phyloP scores from a whole-genome alignment of 2,329 filamentous ascomycete species.

The Cladorrhinum sp. region DNA sequence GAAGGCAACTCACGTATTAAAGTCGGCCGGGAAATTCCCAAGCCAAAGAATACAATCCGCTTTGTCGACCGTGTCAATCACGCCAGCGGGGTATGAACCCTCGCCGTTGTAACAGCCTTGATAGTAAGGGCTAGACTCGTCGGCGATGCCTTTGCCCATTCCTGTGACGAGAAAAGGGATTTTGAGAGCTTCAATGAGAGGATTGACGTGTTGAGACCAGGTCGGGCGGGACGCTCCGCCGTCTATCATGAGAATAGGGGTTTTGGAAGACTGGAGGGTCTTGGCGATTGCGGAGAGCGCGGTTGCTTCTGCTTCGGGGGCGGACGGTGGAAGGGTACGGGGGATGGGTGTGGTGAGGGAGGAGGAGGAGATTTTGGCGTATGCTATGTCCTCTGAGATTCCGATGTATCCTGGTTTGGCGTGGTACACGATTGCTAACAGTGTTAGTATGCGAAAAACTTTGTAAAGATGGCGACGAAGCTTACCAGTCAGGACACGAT shows the following conservation, averaged over 20 bases:
- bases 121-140: slow-evolving; percentile 14
- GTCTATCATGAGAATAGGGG: no score
- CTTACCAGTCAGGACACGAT: no score
- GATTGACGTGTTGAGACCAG: slow-evolving; percentile 10
- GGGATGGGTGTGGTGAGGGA: slow-evolving; percentile 57
- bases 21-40: slow-evolving; percentile 15
- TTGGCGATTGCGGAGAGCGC: no score
- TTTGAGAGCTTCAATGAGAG: slow-evolving; percentile 25
- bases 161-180: slow-evolving; percentile 29
- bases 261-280: no score
- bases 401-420: slow-evolving; percentile 56
- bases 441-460: background rate
- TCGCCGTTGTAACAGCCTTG: slow-evolving; percentile 9
- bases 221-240: slow-evolving; percentile 41
- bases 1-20: slow-evolving; percentile 21
- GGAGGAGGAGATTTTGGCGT: slow-evolving; percentile 57
- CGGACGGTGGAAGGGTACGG: slow-evolving; percentile 47
- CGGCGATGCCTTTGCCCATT: slow-evolving; percentile 15
- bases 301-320: no score
- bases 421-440: slow-evolving; percentile 36
- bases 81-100: slow-evolving; percentile 6
- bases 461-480: no score
- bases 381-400: slow-evolving; percentile 60
- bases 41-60: slow-evolving; percentile 18
- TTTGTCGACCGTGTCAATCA: slow-evolving; percentile 2